Conservation (phyloP, 495 filamentous ascomycete species). For the Talaromyces ruber region DNA sequence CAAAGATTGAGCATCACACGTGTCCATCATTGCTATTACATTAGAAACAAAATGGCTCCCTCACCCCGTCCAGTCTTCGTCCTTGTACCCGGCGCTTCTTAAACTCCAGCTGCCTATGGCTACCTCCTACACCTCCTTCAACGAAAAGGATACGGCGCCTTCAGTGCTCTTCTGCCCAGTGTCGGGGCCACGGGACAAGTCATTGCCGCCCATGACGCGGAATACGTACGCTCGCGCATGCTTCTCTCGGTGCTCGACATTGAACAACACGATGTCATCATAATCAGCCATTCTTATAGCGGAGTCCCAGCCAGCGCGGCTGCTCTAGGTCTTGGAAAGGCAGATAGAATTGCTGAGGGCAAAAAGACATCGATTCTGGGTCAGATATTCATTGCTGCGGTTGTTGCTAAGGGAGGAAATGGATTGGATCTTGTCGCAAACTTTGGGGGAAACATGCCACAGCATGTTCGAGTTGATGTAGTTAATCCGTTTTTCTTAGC, state of each 20-base stretch:
- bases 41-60: neutral
- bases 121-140: slow-evolving; percentile 14
- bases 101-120: slow-evolving; percentile 13
- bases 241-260: slow-evolving; percentile 14
- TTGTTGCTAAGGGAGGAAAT: slow-evolving; percentile 12
- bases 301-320: slow-evolving; percentile 21
- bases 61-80: slow-evolving; percentile 12
- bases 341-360: slow-evolving; percentile 9
- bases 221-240: slow-evolving; percentile 11
- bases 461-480: slow-evolving; percentile 11
- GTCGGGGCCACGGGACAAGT: slow-evolving; percentile 14
- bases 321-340: slow-evolving; percentile 12
- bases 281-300: slow-evolving; percentile 24
- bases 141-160: slow-evolving; percentile 10
- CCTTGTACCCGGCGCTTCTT: slow-evolving; percentile 22
- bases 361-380: slow-evolving; percentile 18
- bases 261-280: slow-evolving; percentile 16
- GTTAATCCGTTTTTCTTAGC: neutral
- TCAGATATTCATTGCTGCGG: slow-evolving; percentile 19
- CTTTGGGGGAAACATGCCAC: slow-evolving; percentile 10
- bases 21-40: too few species aligned
- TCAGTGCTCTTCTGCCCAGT: slow-evolving; percentile 14
- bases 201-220: slow-evolving; percentile 10
- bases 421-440: slow-evolving; percentile 10
- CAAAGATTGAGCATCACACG: too few species aligned